Conservation (phyloP, 208 protist genomes). For the Trypanosoma scelopori region DNA sequence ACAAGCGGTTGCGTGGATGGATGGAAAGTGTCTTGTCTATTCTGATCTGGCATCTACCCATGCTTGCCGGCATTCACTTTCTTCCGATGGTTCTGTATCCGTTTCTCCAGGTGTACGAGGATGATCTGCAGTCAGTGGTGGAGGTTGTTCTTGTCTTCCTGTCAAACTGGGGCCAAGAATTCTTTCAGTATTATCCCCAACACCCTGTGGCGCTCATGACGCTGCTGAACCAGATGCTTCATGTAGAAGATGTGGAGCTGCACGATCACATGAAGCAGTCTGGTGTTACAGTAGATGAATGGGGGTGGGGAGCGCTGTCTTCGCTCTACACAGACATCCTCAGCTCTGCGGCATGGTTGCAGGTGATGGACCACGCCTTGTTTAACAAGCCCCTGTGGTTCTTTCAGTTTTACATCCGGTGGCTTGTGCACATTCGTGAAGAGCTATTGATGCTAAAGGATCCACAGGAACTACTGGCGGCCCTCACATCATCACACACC, state of each 20-base stretch:
- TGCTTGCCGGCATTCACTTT: slow-evolving; percentile 70
- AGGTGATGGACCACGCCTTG: slow-evolving; percentile 90
- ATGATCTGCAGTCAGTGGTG: slow-evolving; percentile 66
- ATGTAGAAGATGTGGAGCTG: slow-evolving; percentile 41
- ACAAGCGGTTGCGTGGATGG: slow-evolving; percentile 20
- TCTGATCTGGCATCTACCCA: slow-evolving; percentile 64
- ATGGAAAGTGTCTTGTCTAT: slow-evolving; percentile 69
- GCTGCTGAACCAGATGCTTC: slow-evolving; percentile 55
- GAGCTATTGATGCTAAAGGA: slow-evolving; percentile 38
- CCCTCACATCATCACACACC: slow-evolving; percentile 38
- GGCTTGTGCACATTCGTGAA: slow-evolving; percentile 36
- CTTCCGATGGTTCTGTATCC: slow-evolving; percentile 81
- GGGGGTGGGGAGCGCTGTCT: slow-evolving; percentile 65
- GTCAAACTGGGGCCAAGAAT: slow-evolving; percentile 80
- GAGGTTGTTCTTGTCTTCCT: slow-evolving; percentile 74
- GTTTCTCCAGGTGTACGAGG: slow-evolving; percentile 54
- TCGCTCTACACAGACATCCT: slow-evolving; percentile 79
- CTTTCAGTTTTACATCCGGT: slow-evolving; percentile 71
- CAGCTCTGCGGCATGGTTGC: slow-evolving; percentile 75
- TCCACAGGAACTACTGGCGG: slow-evolving; percentile 39
- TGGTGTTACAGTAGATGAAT: slow-evolving; percentile 63
- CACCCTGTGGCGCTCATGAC: slow-evolving; percentile 48
- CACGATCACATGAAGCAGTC: slow-evolving; percentile 47
- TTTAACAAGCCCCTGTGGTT: slow-evolving; percentile 76
- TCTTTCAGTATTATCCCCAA: slow-evolving; percentile 79